Evolutionary conservation across 495 filamentous ascomycete species (phyloP).

Genomic region (Penicillium cataractarum): DNA sequence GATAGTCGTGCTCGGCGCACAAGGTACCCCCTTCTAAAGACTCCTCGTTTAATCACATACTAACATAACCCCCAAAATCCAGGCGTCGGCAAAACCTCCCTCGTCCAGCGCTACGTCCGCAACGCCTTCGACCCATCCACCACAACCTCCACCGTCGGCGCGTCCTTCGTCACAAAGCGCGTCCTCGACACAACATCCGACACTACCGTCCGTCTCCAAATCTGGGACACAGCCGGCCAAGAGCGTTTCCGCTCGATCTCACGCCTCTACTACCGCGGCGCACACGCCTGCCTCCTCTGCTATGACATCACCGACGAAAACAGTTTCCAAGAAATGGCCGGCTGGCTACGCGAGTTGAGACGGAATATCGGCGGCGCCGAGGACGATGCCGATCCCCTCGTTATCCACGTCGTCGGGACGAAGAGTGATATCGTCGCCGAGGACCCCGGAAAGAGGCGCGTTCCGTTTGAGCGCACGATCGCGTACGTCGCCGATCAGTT

Average conservation of each 20-base stretch:
- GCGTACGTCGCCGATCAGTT: conserved; percentile 92
- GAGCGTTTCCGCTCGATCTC: conserved; percentile 94
- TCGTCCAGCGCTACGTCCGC: conserved; percentile 85
- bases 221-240: conserved; percentile 95
- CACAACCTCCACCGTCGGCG: conserved; percentile 83
- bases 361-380: conserved; percentile 57
- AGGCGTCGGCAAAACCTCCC: conserved; percentile 93
- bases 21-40: conserved; percentile 50
- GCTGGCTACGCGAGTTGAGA: conserved; percentile 82
- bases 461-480: conserved; percentile 93
- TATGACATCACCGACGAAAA: conserved; percentile 89
- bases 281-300: conserved; percentile 91
- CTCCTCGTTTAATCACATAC: conserved; percentile 1
- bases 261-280: conserved; percentile 91
- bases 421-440: conserved; percentile 88
- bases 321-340: conserved; percentile 91
- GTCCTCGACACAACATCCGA: conserved; percentile 83
- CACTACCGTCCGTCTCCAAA: conserved; percentile 80
- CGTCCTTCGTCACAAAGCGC: conserved; percentile 91
- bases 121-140: conserved; percentile 72
- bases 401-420: conserved; percentile 96
- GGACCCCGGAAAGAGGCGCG: conserved; percentile 73
- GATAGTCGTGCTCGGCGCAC: conserved; percentile 86
- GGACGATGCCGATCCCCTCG: conserved; percentile 59
- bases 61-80: not conserved